Evolutionary conservation across 148 eudicot species (phyloP).

Genomic region (Nepenthes mirabilis): DNA sequence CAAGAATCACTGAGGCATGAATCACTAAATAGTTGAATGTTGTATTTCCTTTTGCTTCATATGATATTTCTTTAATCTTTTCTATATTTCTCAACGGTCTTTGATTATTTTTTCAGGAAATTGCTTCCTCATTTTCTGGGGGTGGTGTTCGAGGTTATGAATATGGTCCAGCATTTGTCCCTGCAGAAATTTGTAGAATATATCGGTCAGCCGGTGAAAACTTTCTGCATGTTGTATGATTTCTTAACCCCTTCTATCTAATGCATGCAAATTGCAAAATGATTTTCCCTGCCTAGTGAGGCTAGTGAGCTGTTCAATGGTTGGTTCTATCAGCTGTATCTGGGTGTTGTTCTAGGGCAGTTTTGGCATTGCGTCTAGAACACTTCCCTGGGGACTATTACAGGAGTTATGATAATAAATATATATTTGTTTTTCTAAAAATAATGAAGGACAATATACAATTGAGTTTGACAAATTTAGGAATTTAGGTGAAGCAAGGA

Average conservation of each 20-base stretch:
- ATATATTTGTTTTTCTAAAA: too few relatives aligned
- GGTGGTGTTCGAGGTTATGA: conserved; percentile 69
- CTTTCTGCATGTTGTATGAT: conserved; percentile 72
- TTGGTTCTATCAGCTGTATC: too few relatives aligned
- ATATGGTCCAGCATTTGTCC: conserved; percentile 80
- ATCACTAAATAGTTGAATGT: neutral
- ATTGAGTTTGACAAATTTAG: too few relatives aligned
- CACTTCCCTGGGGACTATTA: too few relatives aligned
- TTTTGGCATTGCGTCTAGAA: too few relatives aligned
- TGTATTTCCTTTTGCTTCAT: neutral
- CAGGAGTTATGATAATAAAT: too few relatives aligned
- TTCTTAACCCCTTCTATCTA: conserved; percentile 5
- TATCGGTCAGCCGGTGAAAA: conserved; percentile 79
- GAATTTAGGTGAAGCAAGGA: too few relatives aligned
- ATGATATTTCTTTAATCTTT: neutral
- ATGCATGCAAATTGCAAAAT: too few relatives aligned
- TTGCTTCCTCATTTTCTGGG: conserved; percentile 75
- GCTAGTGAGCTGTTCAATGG: too few relatives aligned
- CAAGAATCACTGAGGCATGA: conserved; percentile 90
- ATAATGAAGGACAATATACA: too few relatives aligned
- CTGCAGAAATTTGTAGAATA: conserved; percentile 85
- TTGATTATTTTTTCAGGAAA: conserved; percentile 48
- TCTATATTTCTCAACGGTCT: neutral
- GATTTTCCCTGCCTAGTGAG: too few relatives aligned
- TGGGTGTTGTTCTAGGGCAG: too few relatives aligned